Percentiles rank a stretch among this genome's conserved stretches.
Evolutionary conservation across 2,329 filamentous ascomycete genomes (phyloP).

Genomic region (Pestalotiopsis fici): DNA sequence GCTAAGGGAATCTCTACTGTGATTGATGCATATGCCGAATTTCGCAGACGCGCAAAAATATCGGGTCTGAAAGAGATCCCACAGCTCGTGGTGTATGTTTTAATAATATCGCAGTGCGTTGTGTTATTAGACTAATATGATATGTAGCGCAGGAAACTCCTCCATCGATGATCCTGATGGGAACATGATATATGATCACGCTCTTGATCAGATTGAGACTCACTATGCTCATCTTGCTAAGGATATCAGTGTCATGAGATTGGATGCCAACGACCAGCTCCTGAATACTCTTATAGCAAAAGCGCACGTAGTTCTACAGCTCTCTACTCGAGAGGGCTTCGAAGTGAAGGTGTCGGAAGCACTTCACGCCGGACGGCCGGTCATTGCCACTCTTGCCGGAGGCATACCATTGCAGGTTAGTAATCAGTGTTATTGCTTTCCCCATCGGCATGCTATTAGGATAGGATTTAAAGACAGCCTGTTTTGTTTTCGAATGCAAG

Average conservation of each 20-base stretch:
- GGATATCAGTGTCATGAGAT: conserved; percentile 73
- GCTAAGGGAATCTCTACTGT: conserved; percentile 81
- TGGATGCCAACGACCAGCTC: conserved; percentile 77
- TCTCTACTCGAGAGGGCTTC: conserved; percentile 81
- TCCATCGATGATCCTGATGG: conserved; percentile 82
- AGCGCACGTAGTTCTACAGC: conserved; percentile 73
- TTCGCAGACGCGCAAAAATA: conserved; percentile 62
- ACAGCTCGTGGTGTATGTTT: conserved; percentile 66
- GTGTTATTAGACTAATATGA: conserved; percentile 2
- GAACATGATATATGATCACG: conserved; percentile 70
- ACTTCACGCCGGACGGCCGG: conserved; percentile 75
- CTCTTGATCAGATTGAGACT: conserved; percentile 65
- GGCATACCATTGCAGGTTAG: conserved; percentile 80
- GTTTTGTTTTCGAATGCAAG: no score
- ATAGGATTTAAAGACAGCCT: no score
- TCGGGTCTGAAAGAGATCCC: conserved; percentile 54
- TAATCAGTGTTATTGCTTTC: conserved; percentile 69
- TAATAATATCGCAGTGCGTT: background rate
- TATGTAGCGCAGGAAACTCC: conserved; percentile 65
- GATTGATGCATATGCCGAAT: conserved; percentile 73
- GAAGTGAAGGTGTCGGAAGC: conserved; percentile 87
- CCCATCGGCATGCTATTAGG: no score
- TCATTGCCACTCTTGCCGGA: conserved; percentile 75
- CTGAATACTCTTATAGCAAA: conserved; percentile 76
- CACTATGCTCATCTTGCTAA: conserved; percentile 62